Evolutionary conservation across 2,329 filamentous ascomycete species (phyloP).

Genomic region (Cercospora sp.): DNA sequence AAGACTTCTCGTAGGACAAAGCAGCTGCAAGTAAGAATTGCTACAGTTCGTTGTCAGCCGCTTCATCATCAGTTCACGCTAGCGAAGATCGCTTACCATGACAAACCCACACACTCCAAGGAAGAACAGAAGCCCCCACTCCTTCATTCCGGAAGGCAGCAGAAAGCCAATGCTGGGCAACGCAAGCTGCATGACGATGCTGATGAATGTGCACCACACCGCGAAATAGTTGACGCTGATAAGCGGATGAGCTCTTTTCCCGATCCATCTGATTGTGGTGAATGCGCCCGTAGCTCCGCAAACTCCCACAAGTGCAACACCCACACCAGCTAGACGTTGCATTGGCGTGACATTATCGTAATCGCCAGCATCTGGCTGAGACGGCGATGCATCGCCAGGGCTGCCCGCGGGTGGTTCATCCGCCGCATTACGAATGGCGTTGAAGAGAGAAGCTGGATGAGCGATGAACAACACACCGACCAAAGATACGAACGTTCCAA

Average conservation of each 20-base stretch:
- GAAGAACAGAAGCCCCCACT: slow-evolving; percentile 69
- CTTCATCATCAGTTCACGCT: not conserved
- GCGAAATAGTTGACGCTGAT: slow-evolving; percentile 85
- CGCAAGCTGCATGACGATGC: slow-evolving; percentile 58
- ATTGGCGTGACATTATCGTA: slow-evolving; percentile 56
- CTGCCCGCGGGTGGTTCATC: slow-evolving; percentile 39
- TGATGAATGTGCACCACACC: slow-evolving; percentile 68
- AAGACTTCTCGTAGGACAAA: slow-evolving; percentile 67
- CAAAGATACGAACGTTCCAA: slow-evolving; percentile 73
- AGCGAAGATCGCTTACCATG: slow-evolving; percentile 52
- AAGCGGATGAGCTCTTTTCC: slow-evolving; percentile 76
- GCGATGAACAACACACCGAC: slow-evolving; percentile 82
- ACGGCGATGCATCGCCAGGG: slow-evolving; percentile 36
- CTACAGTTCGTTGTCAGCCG: slow-evolving; percentile 32
- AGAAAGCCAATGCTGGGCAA: slow-evolving; percentile 60
- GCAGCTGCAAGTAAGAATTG: slow-evolving; percentile 84
- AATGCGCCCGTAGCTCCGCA: slow-evolving; percentile 73
- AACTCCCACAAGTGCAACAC: slow-evolving; percentile 73
- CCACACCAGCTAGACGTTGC: slow-evolving; percentile 69
- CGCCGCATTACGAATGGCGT: slow-evolving; percentile 34
- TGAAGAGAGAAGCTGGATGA: slow-evolving; percentile 63
- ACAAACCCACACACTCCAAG: slow-evolving; percentile 75
- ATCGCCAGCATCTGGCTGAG: slow-evolving; percentile 36
- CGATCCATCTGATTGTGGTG: slow-evolving; percentile 76
- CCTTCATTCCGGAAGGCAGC: slow-evolving; percentile 53